phyloP scores from a whole-genome alignment of 129 eudicot species.

The Cynara cardunculus region DNA sequence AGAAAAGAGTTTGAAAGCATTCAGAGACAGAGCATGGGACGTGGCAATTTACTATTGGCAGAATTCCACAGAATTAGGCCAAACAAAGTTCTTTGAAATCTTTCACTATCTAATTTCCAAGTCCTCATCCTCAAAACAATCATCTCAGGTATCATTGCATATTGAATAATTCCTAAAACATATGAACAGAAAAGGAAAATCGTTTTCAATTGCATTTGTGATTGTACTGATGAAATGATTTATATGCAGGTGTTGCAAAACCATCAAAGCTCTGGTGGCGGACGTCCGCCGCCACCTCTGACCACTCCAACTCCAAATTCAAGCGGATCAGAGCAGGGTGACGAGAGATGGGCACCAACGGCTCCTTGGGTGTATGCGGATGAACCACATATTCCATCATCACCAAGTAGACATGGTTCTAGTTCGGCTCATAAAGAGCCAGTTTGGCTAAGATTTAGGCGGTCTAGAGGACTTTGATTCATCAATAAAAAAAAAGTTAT shows the following conservation, averaged over 20 bases:
- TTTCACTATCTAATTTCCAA: constrained; percentile 42
- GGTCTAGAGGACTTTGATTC: constrained; percentile 30
- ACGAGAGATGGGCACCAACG: constrained; percentile 32
- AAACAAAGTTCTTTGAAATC: constrained; percentile 59
- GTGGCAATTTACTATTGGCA: constrained; percentile 83
- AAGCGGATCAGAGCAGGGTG: constrained; percentile 7
- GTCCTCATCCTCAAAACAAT: constrained; percentile 24
- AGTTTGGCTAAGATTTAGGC: constrained; percentile 36
- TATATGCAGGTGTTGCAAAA: constrained; percentile 20
- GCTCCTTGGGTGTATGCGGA: neutral
- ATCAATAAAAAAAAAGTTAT: neutral
- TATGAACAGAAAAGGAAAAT: neutral
- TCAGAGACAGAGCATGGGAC: constrained; percentile 76
- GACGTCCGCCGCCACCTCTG: constrained; percentile 44
- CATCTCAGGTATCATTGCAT: constrained; percentile 41
- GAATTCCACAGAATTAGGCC: constrained; percentile 74
- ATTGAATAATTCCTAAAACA: neutral
- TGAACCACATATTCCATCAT: neutral
- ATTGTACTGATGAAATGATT: neutral
- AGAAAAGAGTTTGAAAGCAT: constrained; percentile 55
- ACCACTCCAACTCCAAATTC: constrained; percentile 15
- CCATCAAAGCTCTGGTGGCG: constrained; percentile 15
- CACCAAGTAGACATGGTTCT: neutral
- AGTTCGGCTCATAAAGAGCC: constrained; percentile 26
- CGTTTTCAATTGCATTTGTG: neutral